Evolutionary conservation across 2,329 filamentous ascomycete species (phyloP).

Genomic region (Alternaria ethzedia): DNA sequence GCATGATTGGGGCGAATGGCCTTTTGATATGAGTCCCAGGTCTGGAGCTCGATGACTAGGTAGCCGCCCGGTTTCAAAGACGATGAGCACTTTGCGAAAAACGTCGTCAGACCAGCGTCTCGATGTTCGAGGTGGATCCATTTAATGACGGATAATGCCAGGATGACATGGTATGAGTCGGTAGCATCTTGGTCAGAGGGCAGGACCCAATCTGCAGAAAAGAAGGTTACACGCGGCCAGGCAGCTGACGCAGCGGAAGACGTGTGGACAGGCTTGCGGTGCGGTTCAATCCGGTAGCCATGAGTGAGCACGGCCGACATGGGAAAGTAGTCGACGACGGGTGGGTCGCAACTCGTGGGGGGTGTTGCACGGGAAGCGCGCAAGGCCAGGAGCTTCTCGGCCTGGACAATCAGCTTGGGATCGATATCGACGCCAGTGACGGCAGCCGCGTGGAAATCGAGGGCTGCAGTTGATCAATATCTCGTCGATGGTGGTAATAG

Average conservation of each 20-base stretch:
- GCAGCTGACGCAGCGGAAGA: constrained; percentile 20
- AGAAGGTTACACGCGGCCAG: constrained; percentile 40
- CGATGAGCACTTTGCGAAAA: constrained; percentile 42
- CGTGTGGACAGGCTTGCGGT: constrained; percentile 15
- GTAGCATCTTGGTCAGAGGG: constrained; percentile 30
- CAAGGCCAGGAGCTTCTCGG: constrained; percentile 45
- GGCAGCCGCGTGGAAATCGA: constrained; percentile 46
- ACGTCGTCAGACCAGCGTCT: constrained; percentile 40
- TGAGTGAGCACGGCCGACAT: constrained; percentile 44
- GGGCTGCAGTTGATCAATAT: constrained; percentile 44
- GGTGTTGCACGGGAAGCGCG: constrained; percentile 45
- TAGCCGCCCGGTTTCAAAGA: constrained; percentile 39
- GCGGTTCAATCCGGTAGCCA: constrained; percentile 40
- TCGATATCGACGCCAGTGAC: constrained; percentile 51
- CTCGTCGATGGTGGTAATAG: constrained; percentile 32
- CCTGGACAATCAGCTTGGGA: constrained; percentile 43
- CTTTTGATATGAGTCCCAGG: constrained; percentile 47
- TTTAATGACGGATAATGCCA: constrained; percentile 49
- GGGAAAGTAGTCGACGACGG: constrained; percentile 44
- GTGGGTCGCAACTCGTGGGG: constrained; percentile 18
- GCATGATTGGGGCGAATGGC: constrained; percentile 41
- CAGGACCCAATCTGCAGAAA: constrained; percentile 42
- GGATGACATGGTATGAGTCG: constrained; percentile 45
- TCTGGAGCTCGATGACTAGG: constrained; percentile 45
- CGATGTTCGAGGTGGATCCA: constrained; percentile 49